Percentiles rank a stretch among this genome's conserved stretches.
These are phyloP conservation scores for Globisporangium cederbergense DNA, from an alignment of 352 stramenopile genomes.

Conservation along the genomic window DNA sequence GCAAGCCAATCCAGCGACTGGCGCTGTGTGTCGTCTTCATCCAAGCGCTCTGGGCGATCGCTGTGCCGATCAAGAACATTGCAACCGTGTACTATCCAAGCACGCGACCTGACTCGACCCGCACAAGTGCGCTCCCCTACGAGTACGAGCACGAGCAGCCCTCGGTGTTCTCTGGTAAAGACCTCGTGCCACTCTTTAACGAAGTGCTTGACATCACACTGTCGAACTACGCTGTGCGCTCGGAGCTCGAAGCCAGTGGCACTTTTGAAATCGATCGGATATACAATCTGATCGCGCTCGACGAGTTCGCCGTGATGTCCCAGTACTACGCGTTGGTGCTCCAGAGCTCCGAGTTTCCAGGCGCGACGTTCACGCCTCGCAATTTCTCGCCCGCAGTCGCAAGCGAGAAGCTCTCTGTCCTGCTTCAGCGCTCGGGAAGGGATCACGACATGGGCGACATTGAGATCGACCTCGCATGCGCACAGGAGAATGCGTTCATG, in stretches of 20 bases:
- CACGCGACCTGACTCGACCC: slow-evolving; percentile 22
- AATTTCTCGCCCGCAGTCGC: slow-evolving; percentile 9
- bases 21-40: slow-evolving; percentile 22
- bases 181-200: slow-evolving; percentile 28
- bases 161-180: slow-evolving; percentile 16
- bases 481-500: slow-evolving; percentile 25
- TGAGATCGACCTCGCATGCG: slow-evolving; percentile 30
- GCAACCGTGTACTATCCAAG: slow-evolving; percentile 31
- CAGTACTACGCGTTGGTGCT: slow-evolving; percentile 43
- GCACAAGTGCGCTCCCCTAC: neutral
- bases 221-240: slow-evolving; percentile 17
- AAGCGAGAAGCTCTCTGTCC: slow-evolving; percentile 22
- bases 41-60: slow-evolving; percentile 35
- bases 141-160: slow-evolving; percentile 5
- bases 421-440: slow-evolving; percentile 20
- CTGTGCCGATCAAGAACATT: slow-evolving; percentile 42
- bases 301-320: slow-evolving; percentile 27
- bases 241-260: slow-evolving; percentile 24
- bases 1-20: slow-evolving; percentile 7
- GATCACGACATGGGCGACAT: neutral
- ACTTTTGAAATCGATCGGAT: slow-evolving; percentile 37
- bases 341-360: slow-evolving; percentile 40
- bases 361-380: slow-evolving; percentile 27
- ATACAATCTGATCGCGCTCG: slow-evolving; percentile 29
- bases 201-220: slow-evolving; percentile 30